These are phyloP conservation scores for Dianthus caryophyllus DNA, from an alignment of 148 eudicot species.

Conservation along the genomic window DNA sequence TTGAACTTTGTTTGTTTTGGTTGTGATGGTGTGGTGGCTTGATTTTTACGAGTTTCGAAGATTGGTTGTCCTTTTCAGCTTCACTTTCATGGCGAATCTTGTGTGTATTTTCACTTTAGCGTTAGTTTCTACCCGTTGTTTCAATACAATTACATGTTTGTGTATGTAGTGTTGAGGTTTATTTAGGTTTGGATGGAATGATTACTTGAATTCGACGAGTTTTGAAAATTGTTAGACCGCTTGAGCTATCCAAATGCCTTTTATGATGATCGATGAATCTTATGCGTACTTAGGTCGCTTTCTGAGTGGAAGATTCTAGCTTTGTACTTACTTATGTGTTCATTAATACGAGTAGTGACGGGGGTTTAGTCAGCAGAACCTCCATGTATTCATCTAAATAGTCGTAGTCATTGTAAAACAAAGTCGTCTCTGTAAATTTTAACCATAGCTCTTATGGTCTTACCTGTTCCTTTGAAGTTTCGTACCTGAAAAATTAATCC, in stretches of 20 bases:
- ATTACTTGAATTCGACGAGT: constrained; percentile 6
- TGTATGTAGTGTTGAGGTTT: too few species aligned
- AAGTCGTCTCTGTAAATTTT: not conserved
- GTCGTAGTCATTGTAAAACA: not conserved
- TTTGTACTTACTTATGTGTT: not conserved
- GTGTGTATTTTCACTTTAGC: too few species aligned
- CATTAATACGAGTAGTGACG: too few species aligned
- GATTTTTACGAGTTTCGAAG: too few species aligned
- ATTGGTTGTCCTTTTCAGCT: too few species aligned
- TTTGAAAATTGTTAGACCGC: not conserved
- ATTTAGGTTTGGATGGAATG: too few species aligned
- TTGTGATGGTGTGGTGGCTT: not conserved
- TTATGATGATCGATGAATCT: not conserved
- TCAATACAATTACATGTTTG: too few species aligned
- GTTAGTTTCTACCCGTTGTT: too few species aligned
- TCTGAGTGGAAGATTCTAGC: not conserved
- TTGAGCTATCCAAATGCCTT: not conserved
- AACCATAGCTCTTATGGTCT: not conserved
- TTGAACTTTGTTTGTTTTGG: constrained; percentile 3
- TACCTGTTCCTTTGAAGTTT: constrained; percentile 1
- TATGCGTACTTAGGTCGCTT: not conserved
- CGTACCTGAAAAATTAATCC: not conserved
- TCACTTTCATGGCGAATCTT: too few species aligned
- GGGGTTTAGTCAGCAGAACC: too few species aligned
- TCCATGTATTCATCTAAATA: not conserved